A percentile compares a stretch with the other conserved stretches of the same genome.
phyloP scores from a whole-genome alignment of 345 rosid species.

The Excoecaria cochinchinensis region DNA sequence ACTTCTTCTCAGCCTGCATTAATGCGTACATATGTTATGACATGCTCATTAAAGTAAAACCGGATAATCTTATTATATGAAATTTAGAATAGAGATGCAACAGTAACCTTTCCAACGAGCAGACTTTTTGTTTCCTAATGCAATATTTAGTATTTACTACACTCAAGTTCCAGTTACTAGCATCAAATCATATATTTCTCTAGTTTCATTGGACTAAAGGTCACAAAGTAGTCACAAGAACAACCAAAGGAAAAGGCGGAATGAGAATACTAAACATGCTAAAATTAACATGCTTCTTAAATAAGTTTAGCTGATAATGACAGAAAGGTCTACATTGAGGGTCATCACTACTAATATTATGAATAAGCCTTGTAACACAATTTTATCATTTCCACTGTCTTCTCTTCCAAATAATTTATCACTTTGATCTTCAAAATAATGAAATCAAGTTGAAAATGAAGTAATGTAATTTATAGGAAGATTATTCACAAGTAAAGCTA shows the following conservation, averaged over 20 bases:
- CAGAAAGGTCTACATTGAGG: not conserved
- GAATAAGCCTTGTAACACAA: not conserved
- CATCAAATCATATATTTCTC: not conserved
- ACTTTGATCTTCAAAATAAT: not conserved
- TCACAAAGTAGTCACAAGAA: not conserved
- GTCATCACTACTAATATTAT: not conserved
- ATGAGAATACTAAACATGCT: constrained; percentile 1
- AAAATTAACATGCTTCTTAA: too few relatives aligned
- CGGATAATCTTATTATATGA: not conserved
- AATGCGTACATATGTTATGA: constrained; percentile 18
- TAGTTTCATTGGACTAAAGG: not conserved
- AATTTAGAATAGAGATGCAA: constrained; percentile 1
- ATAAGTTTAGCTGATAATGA: not conserved
- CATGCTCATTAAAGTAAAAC: not conserved
- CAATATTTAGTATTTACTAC: not conserved
- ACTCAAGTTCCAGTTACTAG: not conserved
- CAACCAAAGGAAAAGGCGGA: not conserved
- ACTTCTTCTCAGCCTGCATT: constrained; percentile 77
- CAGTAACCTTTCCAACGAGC: not conserved
- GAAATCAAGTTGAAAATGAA: not conserved
- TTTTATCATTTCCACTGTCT: not conserved
- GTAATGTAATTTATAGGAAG: not conserved
- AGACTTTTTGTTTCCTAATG: not conserved
- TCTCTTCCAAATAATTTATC: not conserved
- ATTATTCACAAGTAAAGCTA: not conserved